Conservation (phyloP, 1,284 basidiomycete species). For the Tilletia horrida region DNA sequence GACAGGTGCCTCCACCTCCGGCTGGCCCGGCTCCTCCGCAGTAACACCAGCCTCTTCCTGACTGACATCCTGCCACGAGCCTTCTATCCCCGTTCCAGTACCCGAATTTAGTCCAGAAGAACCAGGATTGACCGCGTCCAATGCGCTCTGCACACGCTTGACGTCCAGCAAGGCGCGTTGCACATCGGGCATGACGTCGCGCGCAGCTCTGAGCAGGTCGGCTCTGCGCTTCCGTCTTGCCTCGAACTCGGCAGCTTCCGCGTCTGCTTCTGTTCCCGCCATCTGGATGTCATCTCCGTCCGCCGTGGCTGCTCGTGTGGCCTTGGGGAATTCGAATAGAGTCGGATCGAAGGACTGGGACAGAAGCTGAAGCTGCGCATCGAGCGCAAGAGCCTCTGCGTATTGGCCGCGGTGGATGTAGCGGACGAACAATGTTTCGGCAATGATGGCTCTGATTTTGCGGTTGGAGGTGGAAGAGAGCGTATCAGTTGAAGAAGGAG, state of each 20-base stretch:
- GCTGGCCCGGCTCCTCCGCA: neutral
- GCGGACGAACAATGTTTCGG: conserved; percentile 12
- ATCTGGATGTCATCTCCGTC: neutral
- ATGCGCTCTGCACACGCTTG: neutral
- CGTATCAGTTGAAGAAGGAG: neutral
- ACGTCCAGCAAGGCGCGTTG: conserved; percentile 6
- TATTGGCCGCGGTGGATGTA: conserved; percentile 5
- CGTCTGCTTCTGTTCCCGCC: neutral
- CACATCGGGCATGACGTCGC: conserved; percentile 6
- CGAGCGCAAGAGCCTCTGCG: conserved; percentile 10
- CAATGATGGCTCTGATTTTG: conserved; percentile 2
- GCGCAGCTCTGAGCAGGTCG: neutral
- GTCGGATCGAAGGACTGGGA: neutral
- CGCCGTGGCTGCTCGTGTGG: neutral
- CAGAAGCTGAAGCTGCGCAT: conserved; percentile 11
- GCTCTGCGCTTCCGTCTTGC: conserved; percentile 12
- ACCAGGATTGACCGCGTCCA: neutral
- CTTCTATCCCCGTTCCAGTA: neutral
- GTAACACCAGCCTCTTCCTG: neutral
- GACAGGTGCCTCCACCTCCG: neutral
- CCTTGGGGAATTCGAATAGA: neutral
- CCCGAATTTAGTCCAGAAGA: neutral
- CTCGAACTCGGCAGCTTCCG: neutral
- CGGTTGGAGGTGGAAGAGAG: neutral
- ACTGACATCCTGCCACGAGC: conserved; percentile 3